phyloP scores from a whole-genome alignment of 805 yeast species.

The Ogataea methanolica region DNA sequence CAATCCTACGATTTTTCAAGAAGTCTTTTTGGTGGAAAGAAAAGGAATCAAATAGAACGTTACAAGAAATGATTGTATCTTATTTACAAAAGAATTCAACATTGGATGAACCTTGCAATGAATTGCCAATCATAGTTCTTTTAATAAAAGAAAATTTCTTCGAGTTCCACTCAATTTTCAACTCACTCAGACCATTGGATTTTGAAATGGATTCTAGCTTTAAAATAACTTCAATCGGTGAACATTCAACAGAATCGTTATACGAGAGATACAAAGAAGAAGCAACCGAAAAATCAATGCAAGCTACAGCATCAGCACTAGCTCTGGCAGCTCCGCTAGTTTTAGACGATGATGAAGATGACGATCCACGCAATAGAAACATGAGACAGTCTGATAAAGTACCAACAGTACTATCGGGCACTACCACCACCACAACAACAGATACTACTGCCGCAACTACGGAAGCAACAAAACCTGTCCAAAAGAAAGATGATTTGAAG shows the following conservation, averaged over 20 bases:
- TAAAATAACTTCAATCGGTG: conserved; percentile 7
- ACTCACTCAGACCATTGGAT: conserved; percentile 47
- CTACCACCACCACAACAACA: background rate
- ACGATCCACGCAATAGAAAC: conserved; percentile 7
- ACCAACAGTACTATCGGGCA: too few relatives aligned
- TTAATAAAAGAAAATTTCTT: conserved; percentile 64
- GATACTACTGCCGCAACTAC: background rate
- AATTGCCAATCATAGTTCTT: conserved; percentile 38
- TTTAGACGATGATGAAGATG: conserved; percentile 58
- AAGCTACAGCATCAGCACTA: conserved; percentile 69
- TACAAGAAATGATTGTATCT: conserved; percentile 20
- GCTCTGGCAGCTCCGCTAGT: conserved; percentile 84
- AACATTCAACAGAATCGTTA: conserved; percentile 35
- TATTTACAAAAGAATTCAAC: conserved; percentile 36
- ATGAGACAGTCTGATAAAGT: too few relatives aligned
- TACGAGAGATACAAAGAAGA: conserved; percentile 42
- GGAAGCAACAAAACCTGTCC: conserved; percentile 5
- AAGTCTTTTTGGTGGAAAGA: conserved; percentile 59
- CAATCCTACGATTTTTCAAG: conserved; percentile 46
- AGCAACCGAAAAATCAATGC: conserved; percentile 50
- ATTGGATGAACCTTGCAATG: conserved; percentile 24
- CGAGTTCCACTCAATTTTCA: conserved; percentile 57
- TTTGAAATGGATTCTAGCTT: conserved; percentile 16
- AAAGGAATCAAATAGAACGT: conserved; percentile 9
- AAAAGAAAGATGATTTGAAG: conserved; percentile 7